phyloP scores from a whole-genome alignment of 495 filamentous ascomycete species.

The Aspergillus cavernicola region DNA sequence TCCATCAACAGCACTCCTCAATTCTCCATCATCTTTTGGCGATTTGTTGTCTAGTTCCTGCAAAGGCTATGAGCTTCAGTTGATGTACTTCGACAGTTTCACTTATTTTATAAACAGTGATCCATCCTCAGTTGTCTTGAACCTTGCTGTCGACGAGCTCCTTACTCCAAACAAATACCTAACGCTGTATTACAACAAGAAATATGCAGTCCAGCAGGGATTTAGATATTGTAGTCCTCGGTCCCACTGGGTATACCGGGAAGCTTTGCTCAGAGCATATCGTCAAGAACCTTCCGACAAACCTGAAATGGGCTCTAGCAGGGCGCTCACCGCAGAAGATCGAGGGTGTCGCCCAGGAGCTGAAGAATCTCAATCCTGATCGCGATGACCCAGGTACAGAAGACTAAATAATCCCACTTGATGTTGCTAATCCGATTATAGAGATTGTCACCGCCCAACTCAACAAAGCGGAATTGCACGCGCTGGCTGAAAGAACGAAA shows the following conservation, averaged over 20 bases:
- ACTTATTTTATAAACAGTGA: no score
- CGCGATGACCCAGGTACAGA: conserved; percentile 60
- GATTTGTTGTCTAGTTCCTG: neutral
- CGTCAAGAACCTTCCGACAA: conserved; percentile 65
- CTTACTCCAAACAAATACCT: no score
- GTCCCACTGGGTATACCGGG: conserved; percentile 87
- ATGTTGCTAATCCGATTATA: conserved; percentile 23
- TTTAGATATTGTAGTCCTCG: conserved; percentile 82
- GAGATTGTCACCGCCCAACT: conserved; percentile 63
- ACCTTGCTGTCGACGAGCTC: neutral
- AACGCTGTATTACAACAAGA: neutral
- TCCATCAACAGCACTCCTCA: neutral
- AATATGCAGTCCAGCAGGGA: conserved; percentile 47
- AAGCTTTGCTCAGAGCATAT: conserved; percentile 75
- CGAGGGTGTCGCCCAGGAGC: conserved; percentile 58
- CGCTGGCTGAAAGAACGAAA: conserved; percentile 69
- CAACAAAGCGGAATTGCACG: conserved; percentile 57
- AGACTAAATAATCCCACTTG: conserved; percentile 11
- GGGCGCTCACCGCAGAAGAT: conserved; percentile 77
- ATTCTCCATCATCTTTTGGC: neutral
- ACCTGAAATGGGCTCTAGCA: conserved; percentile 85
- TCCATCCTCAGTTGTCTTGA: neutral
- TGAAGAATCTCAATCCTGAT: conserved; percentile 65
- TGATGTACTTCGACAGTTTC: neutral
- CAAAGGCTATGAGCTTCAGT: neutral